Conservation (phyloP, 1,284 basidiomycete genomes). For the Ustilago sp. region DNA sequence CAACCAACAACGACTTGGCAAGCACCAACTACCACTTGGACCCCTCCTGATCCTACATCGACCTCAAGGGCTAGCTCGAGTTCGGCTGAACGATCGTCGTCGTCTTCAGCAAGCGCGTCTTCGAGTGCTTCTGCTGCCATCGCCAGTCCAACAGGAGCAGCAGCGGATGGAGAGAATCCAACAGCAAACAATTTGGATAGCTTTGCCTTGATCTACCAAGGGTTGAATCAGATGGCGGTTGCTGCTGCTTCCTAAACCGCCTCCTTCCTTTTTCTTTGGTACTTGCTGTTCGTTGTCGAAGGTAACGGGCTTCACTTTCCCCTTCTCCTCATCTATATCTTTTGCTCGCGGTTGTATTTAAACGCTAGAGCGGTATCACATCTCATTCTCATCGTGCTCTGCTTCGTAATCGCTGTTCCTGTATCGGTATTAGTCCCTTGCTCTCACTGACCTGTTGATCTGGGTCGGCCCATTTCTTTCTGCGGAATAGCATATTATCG, state of each 20-base stretch:
- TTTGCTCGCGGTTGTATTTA: neutral
- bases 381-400: neutral
- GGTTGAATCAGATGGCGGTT: slow-evolving; percentile 42
- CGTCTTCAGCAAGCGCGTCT: slow-evolving; percentile 7
- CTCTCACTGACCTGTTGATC: slow-evolving; percentile 23
- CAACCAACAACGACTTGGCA: slow-evolving; percentile 25
- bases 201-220: slow-evolving; percentile 46
- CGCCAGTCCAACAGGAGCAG: slow-evolving; percentile 1
- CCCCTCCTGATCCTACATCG: slow-evolving; percentile 8
- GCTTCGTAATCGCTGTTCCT: neutral
- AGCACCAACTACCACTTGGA: slow-evolving; percentile 16
- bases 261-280: neutral
- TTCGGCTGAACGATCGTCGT: neutral
- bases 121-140: slow-evolving; percentile 7
- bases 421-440: neutral
- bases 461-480: slow-evolving; percentile 3
- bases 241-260: slow-evolving; percentile 27
- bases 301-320: slow-evolving; percentile 21
- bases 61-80: neutral
- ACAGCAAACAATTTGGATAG: slow-evolving; percentile 31
- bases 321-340: neutral
- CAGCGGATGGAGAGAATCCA: neutral
- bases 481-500: neutral
- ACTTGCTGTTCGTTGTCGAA: neutral
- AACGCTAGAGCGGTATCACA: neutral